Evolutionary conservation across 805 yeast species (phyloP), one percentile per base, ranked within the genome.

Genomic region (Danielia oregonensis): DNA sequence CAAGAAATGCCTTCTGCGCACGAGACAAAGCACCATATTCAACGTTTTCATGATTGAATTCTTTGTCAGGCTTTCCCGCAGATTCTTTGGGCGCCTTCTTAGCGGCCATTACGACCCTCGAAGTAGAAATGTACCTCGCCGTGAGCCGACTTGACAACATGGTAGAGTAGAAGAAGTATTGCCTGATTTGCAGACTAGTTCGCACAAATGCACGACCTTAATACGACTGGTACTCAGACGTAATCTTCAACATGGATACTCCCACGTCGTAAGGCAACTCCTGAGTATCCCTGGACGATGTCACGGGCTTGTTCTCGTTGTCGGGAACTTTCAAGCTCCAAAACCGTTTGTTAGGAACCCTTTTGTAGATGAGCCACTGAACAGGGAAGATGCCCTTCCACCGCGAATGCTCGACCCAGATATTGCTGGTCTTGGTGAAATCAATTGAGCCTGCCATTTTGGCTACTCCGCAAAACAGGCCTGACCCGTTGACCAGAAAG

Each of bases 1-100:
- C 87, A 16, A 85, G 65, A 43, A 72, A 85, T 0, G 89, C 89
- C 39, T 65, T 64, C 51, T 84, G 93, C 0, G 86, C 84, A 27
- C 56, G 52, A 17, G 69, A 61, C 34, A 68, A 48, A 5, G 56
- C 46, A 0, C 70, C 72, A 37, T 63, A 66, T 34, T 53, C 56
- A 3, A 66, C 42, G 7, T 29, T 21, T 2, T 18, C 12, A 14
- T 14, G 23, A 9, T 17, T 22, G 30, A 17, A n/a, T 18, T 28
- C 17, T 12, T 18, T 28, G 9, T 16, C 9, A 6, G 23, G 17
- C n/a, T n/a, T n/a, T n/a, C n/a, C n/a, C n/a, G n/a, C n/a, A n/a
- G n/a, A n/a, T n/a, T n/a, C n/a, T n/a, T n/a, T n/a, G n/a, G n/a
- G 24, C 3, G 26, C 14, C 15, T 29, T 29, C 21, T 29, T 29